phyloP scores from a whole-genome alignment of 805 yeast species.

The Saccharomycopsis fermentans region DNA sequence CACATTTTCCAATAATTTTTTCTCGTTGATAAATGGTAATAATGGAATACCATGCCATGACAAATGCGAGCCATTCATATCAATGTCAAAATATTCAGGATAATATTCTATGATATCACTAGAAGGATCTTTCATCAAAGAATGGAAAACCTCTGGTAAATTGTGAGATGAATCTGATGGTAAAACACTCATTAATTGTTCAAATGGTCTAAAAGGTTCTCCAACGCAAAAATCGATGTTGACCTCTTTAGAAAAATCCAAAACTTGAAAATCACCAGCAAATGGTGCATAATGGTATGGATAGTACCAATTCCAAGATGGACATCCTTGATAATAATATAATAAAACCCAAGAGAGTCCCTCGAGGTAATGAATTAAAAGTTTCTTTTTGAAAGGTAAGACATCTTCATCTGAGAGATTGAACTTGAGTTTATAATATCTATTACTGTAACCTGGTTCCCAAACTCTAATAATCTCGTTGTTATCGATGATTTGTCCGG shows the following conservation, averaged over 20 bases:
- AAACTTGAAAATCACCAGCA: slow-evolving; percentile 70
- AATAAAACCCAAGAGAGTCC: slow-evolving; percentile 95
- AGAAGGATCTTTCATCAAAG: slow-evolving; percentile 66
- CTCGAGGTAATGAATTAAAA: slow-evolving; percentile 71
- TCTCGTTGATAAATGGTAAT: slow-evolving; percentile 83
- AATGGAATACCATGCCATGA: slow-evolving; percentile 92
- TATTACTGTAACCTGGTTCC: slow-evolving; percentile 77
- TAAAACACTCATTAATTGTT: slow-evolving; percentile 87
- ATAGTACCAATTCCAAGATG: slow-evolving; percentile 97
- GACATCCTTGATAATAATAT: slow-evolving; percentile 95
- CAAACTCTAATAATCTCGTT: slow-evolving; percentile 53
- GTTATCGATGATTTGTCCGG: slow-evolving; percentile 18
- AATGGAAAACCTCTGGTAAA: slow-evolving; percentile 70
- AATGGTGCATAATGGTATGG: slow-evolving; percentile 98
- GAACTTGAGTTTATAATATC: slow-evolving; percentile 77
- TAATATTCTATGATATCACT: slow-evolving; percentile 87
- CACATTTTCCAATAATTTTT: slow-evolving; percentile 58
- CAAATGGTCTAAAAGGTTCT: slow-evolving; percentile 79
- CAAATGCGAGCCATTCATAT: slow-evolving; percentile 93
- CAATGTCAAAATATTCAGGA: slow-evolving; percentile 80
- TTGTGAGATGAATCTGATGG: slow-evolving; percentile 91
- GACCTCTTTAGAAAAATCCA: slow-evolving; percentile 34
- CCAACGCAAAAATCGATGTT: slow-evolving; percentile 56
- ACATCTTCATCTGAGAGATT: slow-evolving; percentile 46
- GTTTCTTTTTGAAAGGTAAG: slow-evolving; percentile 40